Conservation (phyloP, 805 yeast genomes). For the Yarrowia porcina region DNA sequence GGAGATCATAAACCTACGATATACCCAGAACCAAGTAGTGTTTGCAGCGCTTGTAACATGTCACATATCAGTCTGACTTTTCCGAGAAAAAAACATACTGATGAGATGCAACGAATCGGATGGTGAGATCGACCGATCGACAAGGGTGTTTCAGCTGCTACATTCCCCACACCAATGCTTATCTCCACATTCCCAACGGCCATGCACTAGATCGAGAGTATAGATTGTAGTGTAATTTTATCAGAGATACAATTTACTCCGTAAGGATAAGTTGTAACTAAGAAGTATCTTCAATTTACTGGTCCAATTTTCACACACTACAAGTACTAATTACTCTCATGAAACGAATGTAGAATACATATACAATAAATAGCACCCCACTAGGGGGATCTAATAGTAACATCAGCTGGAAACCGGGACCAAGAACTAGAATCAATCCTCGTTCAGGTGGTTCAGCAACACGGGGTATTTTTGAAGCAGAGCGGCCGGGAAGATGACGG, state of each 20-base stretch:
- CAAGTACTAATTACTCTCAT: no score
- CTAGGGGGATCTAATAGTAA: slow-evolving; percentile 17
- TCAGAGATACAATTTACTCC: background rate
- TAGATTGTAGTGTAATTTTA: background rate
- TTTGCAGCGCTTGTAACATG: no score
- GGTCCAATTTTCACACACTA: no score
- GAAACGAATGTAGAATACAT: slow-evolving; percentile 22
- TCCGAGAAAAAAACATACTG: no score
- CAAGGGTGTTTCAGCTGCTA: background rate
- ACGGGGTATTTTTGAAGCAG: slow-evolving; percentile 33
- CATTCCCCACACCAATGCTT: background rate
- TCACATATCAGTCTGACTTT: no score
- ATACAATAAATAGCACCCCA: slow-evolving; percentile 18
- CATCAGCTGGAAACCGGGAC: background rate
- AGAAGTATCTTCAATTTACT: no score
- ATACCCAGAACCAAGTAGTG: no score
- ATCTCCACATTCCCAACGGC: slow-evolving; percentile 3
- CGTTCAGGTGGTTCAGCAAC: slow-evolving; percentile 26
- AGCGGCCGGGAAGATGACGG: slow-evolving; percentile 28
- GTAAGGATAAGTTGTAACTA: no score
- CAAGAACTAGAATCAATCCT: background rate
- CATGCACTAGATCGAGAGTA: background rate
- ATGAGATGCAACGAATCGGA: background rate
- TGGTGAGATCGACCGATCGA: background rate
- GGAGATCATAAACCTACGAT: no score